A percentile compares a stretch with the other conserved stretches of the same genome.
phyloP scores from a whole-genome alignment of 495 filamentous ascomycete genomes.

The Opeltia flavorubescens region DNA sequence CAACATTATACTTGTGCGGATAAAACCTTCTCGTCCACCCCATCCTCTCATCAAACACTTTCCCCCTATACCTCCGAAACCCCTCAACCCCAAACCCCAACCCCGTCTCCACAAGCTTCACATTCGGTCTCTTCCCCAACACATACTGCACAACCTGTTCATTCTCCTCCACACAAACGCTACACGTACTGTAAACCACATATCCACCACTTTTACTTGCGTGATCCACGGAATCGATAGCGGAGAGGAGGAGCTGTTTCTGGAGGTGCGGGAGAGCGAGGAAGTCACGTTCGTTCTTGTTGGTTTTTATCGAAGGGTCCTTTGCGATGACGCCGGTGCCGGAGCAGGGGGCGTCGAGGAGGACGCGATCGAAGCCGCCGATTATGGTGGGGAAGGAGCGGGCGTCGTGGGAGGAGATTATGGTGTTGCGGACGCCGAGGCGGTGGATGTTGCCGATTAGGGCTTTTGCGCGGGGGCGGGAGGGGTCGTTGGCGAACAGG shows the following conservation, averaged over 20 bases:
- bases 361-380: constrained; percentile 79
- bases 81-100: constrained; percentile 87
- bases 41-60: constrained; percentile 75
- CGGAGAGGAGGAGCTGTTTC: constrained; percentile 81
- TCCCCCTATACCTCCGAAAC: constrained; percentile 75
- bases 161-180: constrained; percentile 84
- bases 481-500: constrained; percentile 93
- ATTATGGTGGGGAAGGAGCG: constrained; percentile 78
- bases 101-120: constrained; percentile 84
- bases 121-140: constrained; percentile 78
- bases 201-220: constrained; percentile 77
- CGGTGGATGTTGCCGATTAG: constrained; percentile 96
- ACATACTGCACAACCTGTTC: constrained; percentile 90
- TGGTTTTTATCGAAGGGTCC: constrained; percentile 89
- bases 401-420: constrained; percentile 90
- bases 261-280: constrained; percentile 81
- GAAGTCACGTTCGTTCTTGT: constrained; percentile 92
- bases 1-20: constrained; percentile 89
- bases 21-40: constrained; percentile 81
- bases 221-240: constrained; percentile 90
- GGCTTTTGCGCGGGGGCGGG: constrained; percentile 85
- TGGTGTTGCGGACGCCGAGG: constrained; percentile 80
- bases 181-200: constrained; percentile 88
- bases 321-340: constrained; percentile 89
- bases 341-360: constrained; percentile 71